Base-by-base conservation (phyloP, 2,329 filamentous ascomycete species). In the Biscogniauxia mediterranea region DNA sequence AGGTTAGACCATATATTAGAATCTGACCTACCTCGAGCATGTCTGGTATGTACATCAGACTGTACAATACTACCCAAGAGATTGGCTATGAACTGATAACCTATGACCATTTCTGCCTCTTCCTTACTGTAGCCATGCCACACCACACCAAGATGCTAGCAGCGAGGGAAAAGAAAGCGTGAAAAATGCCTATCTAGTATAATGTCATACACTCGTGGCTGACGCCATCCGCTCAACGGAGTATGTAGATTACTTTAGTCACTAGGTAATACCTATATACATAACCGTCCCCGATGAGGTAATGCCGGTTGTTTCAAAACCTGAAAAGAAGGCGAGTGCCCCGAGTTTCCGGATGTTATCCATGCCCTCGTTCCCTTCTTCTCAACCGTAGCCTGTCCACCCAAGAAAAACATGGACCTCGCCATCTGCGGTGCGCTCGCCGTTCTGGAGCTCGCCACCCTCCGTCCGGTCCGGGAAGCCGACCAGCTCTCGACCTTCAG, bases 331-430 rank as follows among this genome's bases (percentile, higher is more conserved):
- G 26, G 26, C 8, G 5, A 2, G 7, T 32, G 2, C 2, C 28
- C 28, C 28, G 28, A 32, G 11, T 32, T 32, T 32, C 11, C 28
- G 11, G 28, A 32, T 32, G 7, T 2, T 32, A 32, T 32, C 11
- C 28, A 32, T 32, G 23, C 28, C 7, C 28, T 32, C 28, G 11
- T 9, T 9, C 11, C 7, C 7, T 32, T 32, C 28, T 13, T 32
- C 28, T 9, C 7, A 32, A 32, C 11, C 28, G 7, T 13, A 32
- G 11, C 23, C 23, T 5, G 2, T 23, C 5, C 23, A 2, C 5
- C 28, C 28, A 32, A 32, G 28, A 32, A 28, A 28, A 28, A 61
- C 28, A 70, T 70, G 68, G 66, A 69, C 38, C 5, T 65, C 7
- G 19, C 54, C 42, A 55, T 49, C 19, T 68, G 64, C n/a, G 53